Evolutionary conservation across 306 rosid species (phyloP).

Genomic region (Herpetospermum pedunculosum): DNA sequence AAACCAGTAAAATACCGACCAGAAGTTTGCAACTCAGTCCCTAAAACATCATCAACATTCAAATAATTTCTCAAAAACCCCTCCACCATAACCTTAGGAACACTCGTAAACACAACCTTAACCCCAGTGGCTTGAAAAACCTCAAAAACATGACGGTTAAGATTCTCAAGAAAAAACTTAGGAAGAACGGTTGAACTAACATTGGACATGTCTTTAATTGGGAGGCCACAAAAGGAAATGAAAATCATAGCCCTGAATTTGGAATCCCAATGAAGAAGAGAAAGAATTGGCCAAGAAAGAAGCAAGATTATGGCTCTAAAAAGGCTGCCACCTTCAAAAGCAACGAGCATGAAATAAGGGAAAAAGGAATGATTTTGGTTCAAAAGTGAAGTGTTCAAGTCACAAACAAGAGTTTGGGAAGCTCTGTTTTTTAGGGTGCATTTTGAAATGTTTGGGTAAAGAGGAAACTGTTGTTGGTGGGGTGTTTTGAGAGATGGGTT

Average conservation of each 20-base stretch:
- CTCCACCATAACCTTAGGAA: constrained; percentile 78
- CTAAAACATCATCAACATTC: constrained; percentile 43
- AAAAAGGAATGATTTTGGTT: constrained; percentile 35
- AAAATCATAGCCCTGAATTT: constrained; percentile 49
- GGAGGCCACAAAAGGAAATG: constrained; percentile 56
- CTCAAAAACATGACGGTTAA: constrained; percentile 42
- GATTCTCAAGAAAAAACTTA: constrained; percentile 71
- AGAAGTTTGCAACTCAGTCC: constrained; percentile 52
- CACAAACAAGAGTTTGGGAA: constrained; percentile 44
- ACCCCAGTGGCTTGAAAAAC: constrained; percentile 38
- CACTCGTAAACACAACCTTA: constrained; percentile 48
- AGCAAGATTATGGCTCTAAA: constrained; percentile 56
- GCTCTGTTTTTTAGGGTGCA: constrained; percentile 35
- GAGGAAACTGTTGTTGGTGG: constrained; percentile 19
- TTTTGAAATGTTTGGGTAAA: constrained; percentile 38
- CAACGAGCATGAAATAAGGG: constrained; percentile 83
- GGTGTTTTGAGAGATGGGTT: constrained; percentile 19
- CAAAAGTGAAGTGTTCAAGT: constrained; percentile 38
- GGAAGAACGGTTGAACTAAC: constrained; percentile 61
- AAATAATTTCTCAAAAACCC: constrained; percentile 62
- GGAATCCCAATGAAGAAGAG: constrained; percentile 37
- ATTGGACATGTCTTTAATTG: constrained; percentile 37
- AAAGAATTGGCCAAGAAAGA: constrained; percentile 47
- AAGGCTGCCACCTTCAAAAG: constrained; percentile 84
- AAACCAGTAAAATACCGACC: constrained; percentile 62